A percentile compares a stretch with the other conserved stretches of the same genome.
phyloP scores from a whole-genome alignment of 805 yeast genomes.

The Zygoascus bituminiphila region DNA sequence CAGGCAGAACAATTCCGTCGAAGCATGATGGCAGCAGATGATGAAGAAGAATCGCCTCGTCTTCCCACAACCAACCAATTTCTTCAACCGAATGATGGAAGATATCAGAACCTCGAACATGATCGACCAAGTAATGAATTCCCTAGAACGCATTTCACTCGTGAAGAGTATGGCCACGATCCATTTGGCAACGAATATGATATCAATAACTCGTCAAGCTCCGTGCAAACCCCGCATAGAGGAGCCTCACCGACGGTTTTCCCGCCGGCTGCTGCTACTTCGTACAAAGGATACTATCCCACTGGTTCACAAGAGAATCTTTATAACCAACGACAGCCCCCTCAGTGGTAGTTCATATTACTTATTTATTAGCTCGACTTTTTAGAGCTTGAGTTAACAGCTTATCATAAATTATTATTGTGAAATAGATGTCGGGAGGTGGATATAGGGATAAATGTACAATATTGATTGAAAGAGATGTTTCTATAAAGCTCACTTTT shows the following conservation, averaged over 20 bases:
- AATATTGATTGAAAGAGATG: no score
- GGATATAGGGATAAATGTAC: no score
- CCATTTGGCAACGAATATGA: neutral
- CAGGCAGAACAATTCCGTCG: conserved; percentile 16
- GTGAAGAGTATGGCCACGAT: neutral
- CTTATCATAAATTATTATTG: no score
- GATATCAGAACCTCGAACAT: neutral
- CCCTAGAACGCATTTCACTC: neutral
- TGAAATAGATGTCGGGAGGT: no score
- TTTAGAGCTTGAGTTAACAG: no score
- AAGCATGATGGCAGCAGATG: conserved; percentile 4
- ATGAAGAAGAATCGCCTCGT: neutral
- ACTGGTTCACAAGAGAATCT: conserved; percentile 5
- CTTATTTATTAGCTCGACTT: no score
- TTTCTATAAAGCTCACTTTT: no score
- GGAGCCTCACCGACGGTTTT: conserved; percentile 2
- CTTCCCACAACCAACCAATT: neutral
- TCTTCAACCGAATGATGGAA: neutral
- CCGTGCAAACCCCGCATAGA: neutral
- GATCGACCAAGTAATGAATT: neutral
- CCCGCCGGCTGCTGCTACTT: conserved; percentile 11
- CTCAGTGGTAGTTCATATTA: neutral
- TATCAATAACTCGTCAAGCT: neutral
- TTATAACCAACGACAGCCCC: neutral
- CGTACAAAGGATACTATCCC: conserved; percentile 18